Base-by-base conservation (phyloP, 139 green algal genomes). In the Tetradesmus obliquus region DNA sequence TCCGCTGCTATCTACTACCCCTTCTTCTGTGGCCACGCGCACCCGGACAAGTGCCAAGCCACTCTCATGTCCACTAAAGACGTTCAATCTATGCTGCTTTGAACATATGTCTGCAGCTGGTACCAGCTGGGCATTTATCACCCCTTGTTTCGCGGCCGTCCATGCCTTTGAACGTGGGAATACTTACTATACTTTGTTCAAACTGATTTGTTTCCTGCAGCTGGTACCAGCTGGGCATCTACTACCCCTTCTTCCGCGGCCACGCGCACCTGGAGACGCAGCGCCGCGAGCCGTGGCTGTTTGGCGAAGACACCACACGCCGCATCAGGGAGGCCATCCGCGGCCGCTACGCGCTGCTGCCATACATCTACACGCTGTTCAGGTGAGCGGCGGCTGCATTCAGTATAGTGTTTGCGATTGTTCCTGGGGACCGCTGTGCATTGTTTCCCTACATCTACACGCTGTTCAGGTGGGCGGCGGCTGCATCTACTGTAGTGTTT, bases 361-460 rank as follows among this genome's bases (percentile, higher is more conserved):
- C 98, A 17, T 99, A 99, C 95, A 94, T 99, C 3, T 99, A 99
- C 96, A 99, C 98, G 6, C 94, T 99, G 7, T 99, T 99, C 95
- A 94, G 94, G 90, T 93, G 84, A 1, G 86, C 8, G 4, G 84
- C 13, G 2, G 57, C 19, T 45, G 32, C 32, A 45, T 45, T 45
- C 32, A 45, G 32, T 45, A 45, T 45, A 45, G 32, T 45, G 32
- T 45, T 45, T 45, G 32, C 32, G 32, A 45, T 45, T 45, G 32
- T 45, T 45, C 32, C 32, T 45, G 32, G 32, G 32, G 32, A 45
- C 32, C 32, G 32, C 32, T 45, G 32, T 45, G 71, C 71, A 12
- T 12, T 66, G 57, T 12, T 45, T 9, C 71, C 71, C 9, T 99
- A 99, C 95, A 94, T 99, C 2, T 99, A 99, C 96, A 99, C 98